phyloP scores from a whole-genome alignment of 768 basidiomycete genomes.

The Russula sp. region DNA sequence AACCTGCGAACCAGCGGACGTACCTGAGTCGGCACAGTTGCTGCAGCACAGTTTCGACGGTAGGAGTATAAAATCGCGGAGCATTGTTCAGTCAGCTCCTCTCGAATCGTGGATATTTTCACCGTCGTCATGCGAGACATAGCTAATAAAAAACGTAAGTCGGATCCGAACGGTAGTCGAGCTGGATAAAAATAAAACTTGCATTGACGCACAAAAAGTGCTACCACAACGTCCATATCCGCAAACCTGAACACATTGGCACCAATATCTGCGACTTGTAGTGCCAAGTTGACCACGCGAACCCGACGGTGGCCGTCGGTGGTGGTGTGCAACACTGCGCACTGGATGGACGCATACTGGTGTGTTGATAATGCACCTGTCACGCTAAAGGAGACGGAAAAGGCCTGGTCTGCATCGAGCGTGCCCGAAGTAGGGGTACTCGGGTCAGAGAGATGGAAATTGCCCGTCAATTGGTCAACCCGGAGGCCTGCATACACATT shows the following conservation, averaged over 20 bases:
- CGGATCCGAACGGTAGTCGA: conserved; percentile 1
- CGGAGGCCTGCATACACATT: conserved; percentile 50
- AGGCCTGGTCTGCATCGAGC: conserved; percentile 77
- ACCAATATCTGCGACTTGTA: conserved; percentile 79
- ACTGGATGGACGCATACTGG: conserved; percentile 76
- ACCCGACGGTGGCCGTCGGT: conserved; percentile 75
- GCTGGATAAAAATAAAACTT: conserved; percentile 32
- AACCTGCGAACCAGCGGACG: conserved; percentile 26
- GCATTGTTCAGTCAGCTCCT: conserved; percentile 80
- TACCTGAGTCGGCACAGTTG: conserved; percentile 77
- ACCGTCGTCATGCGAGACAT: conserved; percentile 59
- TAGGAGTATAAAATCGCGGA: conserved; percentile 82
- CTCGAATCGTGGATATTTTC: conserved; percentile 71
- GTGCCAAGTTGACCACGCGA: conserved; percentile 78
- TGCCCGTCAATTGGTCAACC: conserved; percentile 64
- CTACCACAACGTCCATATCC: conserved; percentile 82
- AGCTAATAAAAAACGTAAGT: conserved; percentile 46
- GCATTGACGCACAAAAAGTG: conserved; percentile 78
- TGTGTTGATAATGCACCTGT: conserved; percentile 64
- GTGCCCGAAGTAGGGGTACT: conserved; percentile 78
- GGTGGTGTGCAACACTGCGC: conserved; percentile 84
- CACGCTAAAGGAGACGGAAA: conserved; percentile 75
- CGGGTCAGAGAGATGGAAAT: conserved; percentile 62
- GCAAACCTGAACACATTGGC: conserved; percentile 89
- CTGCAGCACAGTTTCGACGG: conserved; percentile 80